Evolutionary conservation across 768 basidiomycete species (phyloP), one percentile per base, ranked within the genome.

Genomic region (Cubamyces lactineus): DNA sequence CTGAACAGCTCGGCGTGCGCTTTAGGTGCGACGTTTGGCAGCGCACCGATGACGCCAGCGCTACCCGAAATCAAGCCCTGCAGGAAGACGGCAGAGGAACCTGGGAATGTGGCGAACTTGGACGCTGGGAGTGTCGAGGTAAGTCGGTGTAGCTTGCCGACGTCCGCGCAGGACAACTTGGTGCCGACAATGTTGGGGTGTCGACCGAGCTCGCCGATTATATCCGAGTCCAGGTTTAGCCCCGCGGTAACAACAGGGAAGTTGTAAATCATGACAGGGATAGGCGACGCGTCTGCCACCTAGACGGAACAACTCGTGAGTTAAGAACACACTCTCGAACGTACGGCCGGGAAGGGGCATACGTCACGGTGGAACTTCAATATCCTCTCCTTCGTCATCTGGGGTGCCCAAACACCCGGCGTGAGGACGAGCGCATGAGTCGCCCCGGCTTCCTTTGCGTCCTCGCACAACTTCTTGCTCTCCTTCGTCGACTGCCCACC

Each of bases 151-250:
- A 92, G 84, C 73, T 94, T 95, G 21, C 92, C 91, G 59, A 95
- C 85, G 67, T 86, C 88, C 5, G 88, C 92, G 71, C 92, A 94
- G 34, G 93, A 94, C 23, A 95, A 80, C 75, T 91, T 94, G 53
- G 84, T 86, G 61, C 93, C 93, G 61, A 94, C 88, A 66, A 92
- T 91, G 75, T 94, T 94, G 6, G 89, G 89, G 71, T 93, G 92
- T 47, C 82, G 73, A 3, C 89, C 86, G 38, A 95, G 81, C 17
- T 80, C 77, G 52, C 79, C 79, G 68, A 96, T 82, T 53, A 82
- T 81, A 72, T 94, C 92, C 0, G 91, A 92, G 72, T 92, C 89
- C 41, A 96, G 84, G 71, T 96, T 90, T 62, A 90, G 83, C 15
- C 93, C 92, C 0, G 92, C 87, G 15, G 88, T 89, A 56, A 90